These are phyloP conservation scores for Fraxinus quadrangulata DNA, from an alignment of 257 asterid genomes.

Conservation along the genomic window DNA sequence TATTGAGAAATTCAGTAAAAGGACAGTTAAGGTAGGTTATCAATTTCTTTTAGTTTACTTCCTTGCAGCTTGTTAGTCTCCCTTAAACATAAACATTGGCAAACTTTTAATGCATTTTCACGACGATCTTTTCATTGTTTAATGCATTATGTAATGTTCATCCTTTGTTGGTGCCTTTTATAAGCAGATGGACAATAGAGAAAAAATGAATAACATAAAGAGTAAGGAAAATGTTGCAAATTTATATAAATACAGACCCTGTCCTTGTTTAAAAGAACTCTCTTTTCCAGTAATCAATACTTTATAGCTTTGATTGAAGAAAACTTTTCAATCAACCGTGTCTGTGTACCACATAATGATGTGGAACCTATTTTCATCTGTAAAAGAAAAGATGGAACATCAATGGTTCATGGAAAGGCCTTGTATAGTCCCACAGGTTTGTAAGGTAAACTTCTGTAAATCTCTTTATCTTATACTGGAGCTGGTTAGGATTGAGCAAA, in stretches of 20 bases:
- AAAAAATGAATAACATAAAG: not conserved
- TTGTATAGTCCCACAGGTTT: not conserved
- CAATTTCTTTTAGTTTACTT: conserved; percentile 9
- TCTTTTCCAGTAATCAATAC: not conserved
- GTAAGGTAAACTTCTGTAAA: not conserved
- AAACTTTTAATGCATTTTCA: not conserved
- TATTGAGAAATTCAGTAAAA: conserved; percentile 91
- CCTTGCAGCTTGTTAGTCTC: conserved; percentile 18
- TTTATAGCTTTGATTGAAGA: not conserved
- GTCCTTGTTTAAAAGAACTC: not conserved
- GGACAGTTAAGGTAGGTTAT: conserved; percentile 88
- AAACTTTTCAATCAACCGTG: conserved; percentile 5
- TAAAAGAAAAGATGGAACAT: not conserved
- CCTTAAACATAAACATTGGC: not conserved
- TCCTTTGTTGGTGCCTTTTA: conserved; percentile 8
- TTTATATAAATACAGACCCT: not conserved
- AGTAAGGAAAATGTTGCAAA: not conserved
- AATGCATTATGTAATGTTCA: not conserved
- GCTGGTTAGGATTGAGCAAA: not conserved
- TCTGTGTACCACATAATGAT: not conserved
- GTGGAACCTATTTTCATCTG: conserved; percentile 3
- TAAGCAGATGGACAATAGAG: not conserved
- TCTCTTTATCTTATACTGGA: too few species aligned
- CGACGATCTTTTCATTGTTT: not conserved
- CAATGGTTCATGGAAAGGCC: not conserved